Base-by-base conservation (phyloP, 306 rosid species). In the Lathyrus tuberosus region DNA sequence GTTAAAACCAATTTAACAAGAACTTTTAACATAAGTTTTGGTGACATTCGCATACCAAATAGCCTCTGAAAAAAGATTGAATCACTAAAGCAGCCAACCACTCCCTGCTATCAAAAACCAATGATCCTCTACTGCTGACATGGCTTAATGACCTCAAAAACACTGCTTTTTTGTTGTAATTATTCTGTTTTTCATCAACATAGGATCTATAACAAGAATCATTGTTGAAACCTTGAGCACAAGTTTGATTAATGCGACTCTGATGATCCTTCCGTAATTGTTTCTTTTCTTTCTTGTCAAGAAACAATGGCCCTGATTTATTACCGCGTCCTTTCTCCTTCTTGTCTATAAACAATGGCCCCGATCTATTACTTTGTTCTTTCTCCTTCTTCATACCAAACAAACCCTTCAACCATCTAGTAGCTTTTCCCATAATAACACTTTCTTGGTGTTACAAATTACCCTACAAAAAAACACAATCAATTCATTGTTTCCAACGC, bases 321-420 rank as follows among this genome's bases (percentile, higher is more conserved):
- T 69, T 79, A 57, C 22, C 26, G n/a, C 41, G 64, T 4, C 79
- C 83, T 72, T 80, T 90, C 62, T 84, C 95, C 42, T 79, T 86
- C 70, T 60, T 74, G 28, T 71, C 81, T 10, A 51, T 35, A 49
- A 17, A 22, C 26, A 69, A 17, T 10, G 84, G 51, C 10, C 56
- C 69, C 7, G 81, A 65, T 79, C 47, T 72, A 64, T 69, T 78
- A 57, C 30, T 43, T 6, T 46, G 69, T 4, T 82, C 84, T 72
- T 80, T 90, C 62, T 86, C 95, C 78, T 84, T 89, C 91, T 91
- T 95, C 90, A 89, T 75, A 60, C 99, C 92, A 84, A 89, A 48
- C 78, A 95, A 76, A 8, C 95, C 91, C 78, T 85, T 95, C 41
- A 89, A 62, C 97, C 97, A 95, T 64, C 95, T 91, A 2, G 81